Percentiles rank a stretch among this genome's conserved stretches.
Evolutionary conservation across 495 filamentous ascomycete species (phyloP).

Genomic region (Trichoderma parareesei): DNA sequence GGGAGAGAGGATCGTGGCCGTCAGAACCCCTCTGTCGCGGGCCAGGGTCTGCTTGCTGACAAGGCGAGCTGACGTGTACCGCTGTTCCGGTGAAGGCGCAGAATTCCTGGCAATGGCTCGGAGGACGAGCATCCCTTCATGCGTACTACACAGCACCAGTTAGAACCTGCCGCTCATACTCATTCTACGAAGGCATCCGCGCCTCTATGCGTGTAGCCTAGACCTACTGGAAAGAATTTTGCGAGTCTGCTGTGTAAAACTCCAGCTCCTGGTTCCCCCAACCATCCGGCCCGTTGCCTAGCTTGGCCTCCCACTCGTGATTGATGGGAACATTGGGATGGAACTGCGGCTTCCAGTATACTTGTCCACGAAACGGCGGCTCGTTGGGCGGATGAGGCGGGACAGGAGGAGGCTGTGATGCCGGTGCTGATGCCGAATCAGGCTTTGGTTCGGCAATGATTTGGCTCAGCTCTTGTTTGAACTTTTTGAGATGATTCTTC

Average conservation of each 20-base stretch:
- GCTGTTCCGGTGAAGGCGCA: conserved; percentile 21
- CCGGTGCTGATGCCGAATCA: not conserved
- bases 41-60: conserved; percentile 28
- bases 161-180: not conserved
- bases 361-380: not conserved
- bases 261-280: conserved; percentile 41
- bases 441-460: not conserved
- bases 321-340: conserved; percentile 24
- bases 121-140: conserved; percentile 29
- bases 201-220: not conserved
- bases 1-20: conserved; percentile 25
- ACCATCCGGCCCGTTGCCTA: conserved; percentile 34
- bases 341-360: conserved; percentile 33
- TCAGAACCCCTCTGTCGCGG: conserved; percentile 30
- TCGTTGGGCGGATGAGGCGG: not conserved
- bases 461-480: conserved; percentile 4
- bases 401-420: not conserved
- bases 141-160: conserved; percentile 16
- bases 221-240: conserved; percentile 29
- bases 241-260: conserved; percentile 28
- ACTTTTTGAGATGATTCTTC: conserved; percentile 2
- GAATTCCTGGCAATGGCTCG: conserved; percentile 24
- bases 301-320: conserved; percentile 25
- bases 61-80: conserved; percentile 33
- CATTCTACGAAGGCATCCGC: not conserved